Evolutionary conservation across 2,329 filamentous ascomycete genomes (phyloP), one percentile per base, ranked within the genome.

Genomic region (Phialophora verrucosa): DNA sequence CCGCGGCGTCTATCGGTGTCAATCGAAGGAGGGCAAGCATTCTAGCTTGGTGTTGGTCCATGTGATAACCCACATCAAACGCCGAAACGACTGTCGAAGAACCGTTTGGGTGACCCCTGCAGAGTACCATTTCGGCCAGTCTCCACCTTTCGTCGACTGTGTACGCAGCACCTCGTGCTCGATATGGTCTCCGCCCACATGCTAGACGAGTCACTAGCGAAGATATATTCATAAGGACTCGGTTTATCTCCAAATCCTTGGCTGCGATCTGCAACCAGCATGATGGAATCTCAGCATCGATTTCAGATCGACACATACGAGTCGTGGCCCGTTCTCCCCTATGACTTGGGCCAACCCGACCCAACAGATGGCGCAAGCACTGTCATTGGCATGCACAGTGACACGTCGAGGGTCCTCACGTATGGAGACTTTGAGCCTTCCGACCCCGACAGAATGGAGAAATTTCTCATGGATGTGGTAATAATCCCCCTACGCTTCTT

Each of bases 401-500:
- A 29, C 17, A 42, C n/a, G 1, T 38, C 29, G 20, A 31, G 17
- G 3, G n/a, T 29, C 2, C 29, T 35, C 31, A 32, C 31, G 14
- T 32, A 53, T 54, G 47, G 51, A 11, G 49, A 61, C 12, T 38
- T 38, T 35, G 47, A 27, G 29, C 49, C 51, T 50, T 61, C 42
- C 17, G 59, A 61, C n/a, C 12, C 59, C 1, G 47, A 51, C 31
- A 47, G 27, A 12, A 53, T 61, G 59, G 31, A 61, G 17, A 42
- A 23, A 23, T 29, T 61, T 31, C 12, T 51, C 4, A 51, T 61
- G 8, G 49, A 29, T 35, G 27, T 61, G 59, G 59, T 61, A 53
- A 38, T 61, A 53, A 38, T 14, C 10, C 53, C 3, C 31, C 35
- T 31, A 10, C 6, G 4, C 4, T n/a, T 11, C 20, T 6, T 38